These are phyloP conservation scores for Polyplosphaeria fusca DNA, from an alignment of 495 filamentous ascomycete species.

Conservation along the genomic window DNA sequence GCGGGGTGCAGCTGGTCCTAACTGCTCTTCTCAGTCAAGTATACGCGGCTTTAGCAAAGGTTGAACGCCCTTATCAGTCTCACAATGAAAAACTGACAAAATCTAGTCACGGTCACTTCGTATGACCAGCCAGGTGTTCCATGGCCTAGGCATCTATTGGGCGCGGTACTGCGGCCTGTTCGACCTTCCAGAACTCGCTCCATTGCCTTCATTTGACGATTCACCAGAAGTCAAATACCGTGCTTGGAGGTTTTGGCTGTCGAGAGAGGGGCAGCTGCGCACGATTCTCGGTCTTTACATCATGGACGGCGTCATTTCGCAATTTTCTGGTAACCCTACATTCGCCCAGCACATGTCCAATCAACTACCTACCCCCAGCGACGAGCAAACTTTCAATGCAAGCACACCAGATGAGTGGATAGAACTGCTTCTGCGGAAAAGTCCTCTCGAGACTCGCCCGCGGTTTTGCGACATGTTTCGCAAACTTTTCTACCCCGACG, in stretches of 20 bases:
- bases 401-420: constrained; percentile 1
- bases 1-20: too few relatives aligned
- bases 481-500: constrained; percentile 5
- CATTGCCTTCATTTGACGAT: constrained; percentile 4
- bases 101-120: too few relatives aligned
- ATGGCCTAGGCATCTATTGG: too few relatives aligned
- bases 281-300: constrained; percentile 9
- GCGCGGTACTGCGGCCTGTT: constrained; percentile 5
- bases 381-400: constrained; percentile 8
- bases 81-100: too few relatives aligned
- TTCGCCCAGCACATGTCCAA: constrained; percentile 15
- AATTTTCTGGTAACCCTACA: constrained; percentile 10
- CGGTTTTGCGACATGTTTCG: constrained; percentile 13
- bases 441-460: constrained; percentile 1
- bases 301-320: constrained; percentile 5
- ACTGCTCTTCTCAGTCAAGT: too few relatives aligned
- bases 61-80: too few relatives aligned
- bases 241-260: constrained; percentile 2
- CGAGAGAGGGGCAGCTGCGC: constrained; percentile 4
- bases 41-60: too few relatives aligned
- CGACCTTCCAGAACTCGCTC: not conserved
- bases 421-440: not conserved
- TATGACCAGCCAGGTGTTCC: too few relatives aligned
- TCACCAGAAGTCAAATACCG: not conserved
- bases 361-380: constrained; percentile 1